Evolutionary conservation across 2,329 filamentous ascomycete species (phyloP).

Genomic region (Hypoxylon sp.): DNA sequence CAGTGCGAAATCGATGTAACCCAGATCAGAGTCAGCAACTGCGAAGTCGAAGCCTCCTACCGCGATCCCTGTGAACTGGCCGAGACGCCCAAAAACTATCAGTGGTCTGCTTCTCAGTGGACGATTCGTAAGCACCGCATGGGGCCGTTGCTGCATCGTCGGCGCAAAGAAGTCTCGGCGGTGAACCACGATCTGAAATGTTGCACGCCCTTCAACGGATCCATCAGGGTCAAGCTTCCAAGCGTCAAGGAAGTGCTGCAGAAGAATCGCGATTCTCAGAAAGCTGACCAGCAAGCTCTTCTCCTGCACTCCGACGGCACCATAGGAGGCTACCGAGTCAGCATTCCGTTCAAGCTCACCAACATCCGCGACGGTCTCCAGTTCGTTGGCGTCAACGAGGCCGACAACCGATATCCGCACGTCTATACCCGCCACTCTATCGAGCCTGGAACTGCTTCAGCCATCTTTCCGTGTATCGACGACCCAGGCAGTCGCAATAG

Average conservation of each 20-base stretch:
- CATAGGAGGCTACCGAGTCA: constrained; percentile 58
- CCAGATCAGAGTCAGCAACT: constrained; percentile 61
- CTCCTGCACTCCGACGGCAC: constrained; percentile 40
- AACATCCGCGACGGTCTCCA: constrained; percentile 86
- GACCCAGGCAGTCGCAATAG: constrained; percentile 80
- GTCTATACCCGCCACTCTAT: constrained; percentile 86
- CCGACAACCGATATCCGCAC: constrained; percentile 86
- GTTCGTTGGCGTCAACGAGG: constrained; percentile 84
- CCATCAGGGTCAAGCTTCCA: constrained; percentile 53
- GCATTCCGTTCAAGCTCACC: constrained; percentile 79
- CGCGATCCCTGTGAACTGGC: constrained; percentile 73
- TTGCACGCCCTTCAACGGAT: constrained; percentile 64
- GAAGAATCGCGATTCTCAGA: constrained; percentile 43
- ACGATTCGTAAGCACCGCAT: constrained; percentile 75
- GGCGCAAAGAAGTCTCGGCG: constrained; percentile 62
- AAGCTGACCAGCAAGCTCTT: constrained; percentile 51
- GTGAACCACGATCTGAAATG: constrained; percentile 63
- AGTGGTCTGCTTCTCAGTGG: constrained; percentile 76
- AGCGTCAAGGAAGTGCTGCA: constrained; percentile 47
- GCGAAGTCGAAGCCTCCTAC: constrained; percentile 56
- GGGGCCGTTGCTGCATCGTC: constrained; percentile 60
- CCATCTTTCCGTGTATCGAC: constrained; percentile 93
- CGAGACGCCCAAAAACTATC: constrained; percentile 66
- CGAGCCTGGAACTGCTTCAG: constrained; percentile 80
- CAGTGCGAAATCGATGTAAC: constrained; percentile 65